These are phyloP conservation scores for Lachnum nothofagi DNA, from an alignment of 2,329 filamentous ascomycete species.

Conservation along the genomic window DNA sequence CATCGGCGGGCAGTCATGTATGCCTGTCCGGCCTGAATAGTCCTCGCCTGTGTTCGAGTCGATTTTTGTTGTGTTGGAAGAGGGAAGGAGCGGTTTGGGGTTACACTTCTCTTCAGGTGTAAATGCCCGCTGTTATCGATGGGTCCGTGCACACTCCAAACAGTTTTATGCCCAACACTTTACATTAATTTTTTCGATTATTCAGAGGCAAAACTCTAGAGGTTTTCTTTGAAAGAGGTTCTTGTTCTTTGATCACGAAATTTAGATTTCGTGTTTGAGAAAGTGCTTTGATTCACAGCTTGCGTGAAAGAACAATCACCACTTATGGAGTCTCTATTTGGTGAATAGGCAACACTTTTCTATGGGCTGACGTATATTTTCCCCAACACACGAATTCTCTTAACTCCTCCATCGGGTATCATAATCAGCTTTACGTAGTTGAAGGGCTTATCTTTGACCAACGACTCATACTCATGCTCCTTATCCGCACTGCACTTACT, in stretches of 20 bases:
- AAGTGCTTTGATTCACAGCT: too few relatives aligned
- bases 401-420: conserved; percentile 89
- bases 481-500: conserved; percentile 67
- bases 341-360: too few relatives aligned
- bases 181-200: too few relatives aligned
- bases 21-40: background rate
- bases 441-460: conserved; percentile 55
- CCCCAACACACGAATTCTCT: conserved; percentile 74
- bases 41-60: background rate
- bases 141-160: background rate
- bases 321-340: too few relatives aligned
- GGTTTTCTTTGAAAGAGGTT: too few relatives aligned
- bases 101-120: too few relatives aligned
- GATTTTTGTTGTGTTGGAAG: background rate
- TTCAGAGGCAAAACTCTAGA: too few relatives aligned
- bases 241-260: too few relatives aligned
- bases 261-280: too few relatives aligned
- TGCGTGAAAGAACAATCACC: too few relatives aligned
- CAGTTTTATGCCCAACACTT: too few relatives aligned
- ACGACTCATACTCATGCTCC: conserved; percentile 61
- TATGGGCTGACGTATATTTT: conserved; percentile 38
- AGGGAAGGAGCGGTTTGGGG: background rate
- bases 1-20: conserved; percentile 22
- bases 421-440: conserved; percentile 81
- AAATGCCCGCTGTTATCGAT: too few relatives aligned